Base-by-base conservation (phyloP, 495 filamentous ascomycete genomes). In the Lasiosphaeria hispida region DNA sequence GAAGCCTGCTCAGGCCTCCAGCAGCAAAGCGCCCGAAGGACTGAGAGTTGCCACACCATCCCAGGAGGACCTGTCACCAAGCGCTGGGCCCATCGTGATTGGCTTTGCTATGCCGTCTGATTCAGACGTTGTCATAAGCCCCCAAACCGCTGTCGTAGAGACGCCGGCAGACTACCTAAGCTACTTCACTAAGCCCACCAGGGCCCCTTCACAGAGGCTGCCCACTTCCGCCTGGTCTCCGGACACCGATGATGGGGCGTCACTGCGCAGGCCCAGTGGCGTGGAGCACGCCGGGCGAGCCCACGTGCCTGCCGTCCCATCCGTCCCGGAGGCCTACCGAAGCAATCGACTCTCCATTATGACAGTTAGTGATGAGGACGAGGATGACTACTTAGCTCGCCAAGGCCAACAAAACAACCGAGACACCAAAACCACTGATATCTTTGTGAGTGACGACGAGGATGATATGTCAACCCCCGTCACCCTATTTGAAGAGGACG, bases 81-180 rank as follows among this genome's bases (percentile, higher is more conserved):
- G 79, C 5, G 86, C 90, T 62, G 74, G 87, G 23, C 82, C 87
- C 11, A 91, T 96, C 41, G 78, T 89, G 62, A 95, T 96, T 57
- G 91, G 90, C 0, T 81, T 95, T 7, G 81, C 80, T 3, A 81
- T 94, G 34, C 86, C 89, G 10, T 78, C 78, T 7, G 78, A 82
- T 34, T 80, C 84, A 17, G 66, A 86, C 3, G 69, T 78, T 5
- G 68, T 73, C 38, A 73, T 77, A 54, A 84, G 80, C 54, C 79
- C 82, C 5, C 69, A 82, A 33, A 81, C 78, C 2, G 80, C 76
- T 14, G 63, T 69, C 13, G 69, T 78, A 19, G 68, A 77, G 35
- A 71, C 74, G 2, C 72, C 73, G 14, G 47, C 68, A 17, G 73
- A 77, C 35, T 68, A 70, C 17, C 58, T 40, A 55, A 65, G 40